Evolutionary conservation across 257 asterid genomes (phyloP).

Genomic region (Schizonepeta tenuifolia): DNA sequence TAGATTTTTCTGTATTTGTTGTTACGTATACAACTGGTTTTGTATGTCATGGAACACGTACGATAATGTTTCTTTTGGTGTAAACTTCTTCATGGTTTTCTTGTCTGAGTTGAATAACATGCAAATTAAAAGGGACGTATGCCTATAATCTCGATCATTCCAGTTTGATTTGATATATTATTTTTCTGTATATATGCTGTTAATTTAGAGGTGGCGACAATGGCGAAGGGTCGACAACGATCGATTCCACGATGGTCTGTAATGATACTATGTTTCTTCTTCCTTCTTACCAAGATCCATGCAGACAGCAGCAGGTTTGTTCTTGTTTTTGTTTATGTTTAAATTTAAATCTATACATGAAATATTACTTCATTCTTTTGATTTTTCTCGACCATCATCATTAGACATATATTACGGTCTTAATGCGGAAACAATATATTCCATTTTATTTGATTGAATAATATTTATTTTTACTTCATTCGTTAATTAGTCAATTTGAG

Average conservation of each 20-base stretch:
- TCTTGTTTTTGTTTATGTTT: background rate
- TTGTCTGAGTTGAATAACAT: background rate
- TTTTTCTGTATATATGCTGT: constrained; percentile 3
- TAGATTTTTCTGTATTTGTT: background rate
- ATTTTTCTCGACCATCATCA: background rate
- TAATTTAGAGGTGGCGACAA: background rate
- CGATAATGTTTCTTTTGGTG: background rate
- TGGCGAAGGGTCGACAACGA: constrained; percentile 29
- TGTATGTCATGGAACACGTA: background rate
- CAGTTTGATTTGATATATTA: background rate
- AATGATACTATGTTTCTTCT: constrained; percentile 26
- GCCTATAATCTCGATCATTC: background rate
- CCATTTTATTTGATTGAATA: background rate
- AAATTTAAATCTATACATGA: background rate
- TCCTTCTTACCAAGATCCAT: constrained; percentile 29
- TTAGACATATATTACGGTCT: background rate
- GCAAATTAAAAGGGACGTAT: constrained; percentile 8
- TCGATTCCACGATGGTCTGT: constrained; percentile 14
- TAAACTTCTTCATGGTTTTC: background rate
- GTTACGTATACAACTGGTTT: background rate
- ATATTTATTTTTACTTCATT: background rate
- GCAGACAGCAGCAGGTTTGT: constrained; percentile 32
- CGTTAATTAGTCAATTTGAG: background rate
- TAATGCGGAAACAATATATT: background rate
- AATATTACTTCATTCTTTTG: background rate